Evolutionary conservation across 1,139 yeast species (phyloP), one percentile per base, ranked within the genome.

Genomic region (Candida sojae): DNA sequence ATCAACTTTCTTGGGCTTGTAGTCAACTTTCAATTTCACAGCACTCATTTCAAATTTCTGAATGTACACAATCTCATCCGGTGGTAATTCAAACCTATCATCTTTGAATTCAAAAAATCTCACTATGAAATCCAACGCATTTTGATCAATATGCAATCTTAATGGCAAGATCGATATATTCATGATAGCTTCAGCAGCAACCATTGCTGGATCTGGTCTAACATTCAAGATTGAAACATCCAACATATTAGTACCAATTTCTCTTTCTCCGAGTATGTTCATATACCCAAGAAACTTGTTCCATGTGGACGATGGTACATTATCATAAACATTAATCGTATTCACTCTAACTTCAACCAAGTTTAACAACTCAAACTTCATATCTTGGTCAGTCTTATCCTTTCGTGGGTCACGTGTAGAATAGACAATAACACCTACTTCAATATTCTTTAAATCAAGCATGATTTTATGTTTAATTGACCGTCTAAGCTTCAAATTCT

Each of bases 251-350:
- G 85, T 82, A 0, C 86, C 89, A 33, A 79, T 73, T 58, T 88
- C 96, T 41, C 92, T 70, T 42, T 83, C 88, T 0, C 89, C 91
- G 29, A 81, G 74, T 41, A 79, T 82, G 50, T 82, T 78, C 80
- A 87, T 78, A 56, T 85, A 81, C 0, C 95, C 83, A 31, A 86
- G 70, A 61, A 92, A 84, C 66, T 88, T 88, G 58, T 90, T 88
- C 97, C 98, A 93, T 0, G 96, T 86, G 0, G 98, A 92, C 0
- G 92, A 81, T 0, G 92, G 85, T 1, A 92, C 83, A 61, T 90
- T 88, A 63, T 93, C 99, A 49, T 80, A 70, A 2, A 90, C 71
- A 49, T 81, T 83, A 44, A 87, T 65, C 42, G 82, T 81, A n/a
- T 75, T 75, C 6, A 87, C 67, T 33, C 63, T 57, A 3, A 71